phyloP scores from a whole-genome alignment of 2,329 filamentous ascomycete genomes.

The Coniochaeta sp. region DNA sequence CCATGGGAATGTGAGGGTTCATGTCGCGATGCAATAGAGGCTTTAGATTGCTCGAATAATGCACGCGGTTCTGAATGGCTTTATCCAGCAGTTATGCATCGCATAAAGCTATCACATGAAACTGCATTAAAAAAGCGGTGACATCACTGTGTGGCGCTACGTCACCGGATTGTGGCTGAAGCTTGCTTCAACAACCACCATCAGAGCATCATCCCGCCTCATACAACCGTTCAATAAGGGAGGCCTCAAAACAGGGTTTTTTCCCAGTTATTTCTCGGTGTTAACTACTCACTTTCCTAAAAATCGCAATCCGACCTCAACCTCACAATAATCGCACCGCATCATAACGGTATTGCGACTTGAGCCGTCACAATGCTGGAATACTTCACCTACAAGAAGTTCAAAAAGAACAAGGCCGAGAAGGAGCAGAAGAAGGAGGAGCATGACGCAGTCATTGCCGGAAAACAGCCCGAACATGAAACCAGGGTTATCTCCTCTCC shows the following conservation, averaged over 20 bases:
- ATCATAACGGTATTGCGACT: not conserved
- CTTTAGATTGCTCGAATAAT: too few relatives aligned
- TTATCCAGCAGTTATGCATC: not conserved
- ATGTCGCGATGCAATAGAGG: too few relatives aligned
- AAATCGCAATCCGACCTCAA: too few relatives aligned
- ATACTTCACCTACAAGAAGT: conserved; percentile 56
- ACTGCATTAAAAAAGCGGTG: not conserved
- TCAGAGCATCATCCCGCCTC: not conserved
- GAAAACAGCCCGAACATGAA: conserved; percentile 13
- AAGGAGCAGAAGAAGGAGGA: conserved; percentile 28
- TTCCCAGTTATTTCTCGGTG: not conserved
- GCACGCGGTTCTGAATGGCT: too few relatives aligned
- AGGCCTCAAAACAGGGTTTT: not conserved
- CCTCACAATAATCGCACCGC: not conserved
- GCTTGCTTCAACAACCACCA: not conserved
- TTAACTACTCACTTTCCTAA: not conserved
- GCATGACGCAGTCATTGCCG: conserved; percentile 16
- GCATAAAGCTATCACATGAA: too few relatives aligned
- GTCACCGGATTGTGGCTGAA: conserved; percentile 3
- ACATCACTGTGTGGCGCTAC: conserved; percentile 9
- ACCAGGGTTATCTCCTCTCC: not conserved
- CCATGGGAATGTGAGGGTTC: not conserved
- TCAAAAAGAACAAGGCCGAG: conserved; percentile 51
- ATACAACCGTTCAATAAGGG: not conserved
- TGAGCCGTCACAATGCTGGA: conserved; percentile 46